phyloP scores from a whole-genome alignment of 2,329 filamentous ascomycete species.

The Sporothrix pallida region DNA sequence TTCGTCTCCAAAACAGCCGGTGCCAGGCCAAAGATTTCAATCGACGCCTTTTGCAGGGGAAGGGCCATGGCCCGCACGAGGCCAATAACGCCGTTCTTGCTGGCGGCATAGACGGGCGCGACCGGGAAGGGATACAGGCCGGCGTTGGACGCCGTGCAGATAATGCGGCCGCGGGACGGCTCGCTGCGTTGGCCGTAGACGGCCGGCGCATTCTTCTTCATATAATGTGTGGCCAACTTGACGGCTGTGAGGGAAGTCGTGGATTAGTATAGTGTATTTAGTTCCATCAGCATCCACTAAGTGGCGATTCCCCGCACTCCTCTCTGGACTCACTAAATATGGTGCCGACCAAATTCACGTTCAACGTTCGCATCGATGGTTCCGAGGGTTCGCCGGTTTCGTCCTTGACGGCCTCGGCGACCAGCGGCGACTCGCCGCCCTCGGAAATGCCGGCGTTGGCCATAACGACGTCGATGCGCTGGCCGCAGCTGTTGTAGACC shows the following conservation, averaged over 20 bases:
- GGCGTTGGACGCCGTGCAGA: slow-evolving; percentile 61
- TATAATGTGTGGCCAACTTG: slow-evolving; percentile 57
- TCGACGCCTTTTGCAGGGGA: slow-evolving; percentile 48
- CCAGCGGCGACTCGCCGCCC: slow-evolving; percentile 44
- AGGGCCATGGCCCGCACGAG: slow-evolving; percentile 55
- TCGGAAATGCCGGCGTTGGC: slow-evolving; percentile 58
- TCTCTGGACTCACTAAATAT: slow-evolving; percentile 52
- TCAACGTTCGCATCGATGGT: slow-evolving; percentile 47
- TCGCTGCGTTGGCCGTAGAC: neutral
- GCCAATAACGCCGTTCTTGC: slow-evolving; percentile 56
- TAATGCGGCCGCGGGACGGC: slow-evolving; percentile 50
- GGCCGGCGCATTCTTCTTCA: slow-evolving; percentile 50
- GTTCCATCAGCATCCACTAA: too few species aligned
- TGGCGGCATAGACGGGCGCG: slow-evolving; percentile 56
- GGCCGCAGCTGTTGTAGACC: slow-evolving; percentile 39
- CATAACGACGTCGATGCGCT: slow-evolving; percentile 53
- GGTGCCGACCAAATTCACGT: slow-evolving; percentile 49
- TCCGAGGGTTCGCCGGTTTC: slow-evolving; percentile 43
- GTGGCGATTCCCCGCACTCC: neutral
- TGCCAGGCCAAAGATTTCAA: slow-evolving; percentile 59
- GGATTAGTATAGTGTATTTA: neutral
- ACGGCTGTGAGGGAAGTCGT: slow-evolving; percentile 42
- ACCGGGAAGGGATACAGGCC: slow-evolving; percentile 59
- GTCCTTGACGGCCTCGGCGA: slow-evolving; percentile 37
- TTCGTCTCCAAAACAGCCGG: slow-evolving; percentile 57